Evolutionary conservation across 345 rosid genomes (phyloP).

Genomic region (Citrus glauca): DNA sequence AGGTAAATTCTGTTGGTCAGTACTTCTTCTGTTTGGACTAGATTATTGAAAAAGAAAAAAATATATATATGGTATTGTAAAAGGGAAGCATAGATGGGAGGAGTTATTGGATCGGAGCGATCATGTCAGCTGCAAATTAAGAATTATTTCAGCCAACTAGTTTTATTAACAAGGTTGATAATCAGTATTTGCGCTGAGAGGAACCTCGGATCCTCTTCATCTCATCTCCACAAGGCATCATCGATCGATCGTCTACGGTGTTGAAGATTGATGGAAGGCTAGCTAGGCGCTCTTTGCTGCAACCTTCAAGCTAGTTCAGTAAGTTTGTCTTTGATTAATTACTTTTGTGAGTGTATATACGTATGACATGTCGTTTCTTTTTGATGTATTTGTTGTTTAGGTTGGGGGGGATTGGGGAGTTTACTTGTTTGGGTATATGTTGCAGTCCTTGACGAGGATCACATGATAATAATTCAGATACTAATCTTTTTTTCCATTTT

Average conservation of each 20-base stretch:
- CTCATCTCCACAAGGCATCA: conserved; percentile 36
- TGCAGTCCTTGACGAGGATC: conserved; percentile 22
- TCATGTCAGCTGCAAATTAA: conserved; percentile 64
- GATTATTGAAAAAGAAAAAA: conserved; percentile 3
- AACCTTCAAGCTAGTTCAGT: conserved; percentile 26
- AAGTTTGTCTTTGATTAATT: conserved; percentile 22
- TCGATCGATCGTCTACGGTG: conserved; percentile 27
- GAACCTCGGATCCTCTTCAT: conserved; percentile 95
- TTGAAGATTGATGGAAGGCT: conserved; percentile 24
- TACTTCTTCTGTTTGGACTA: conserved; percentile 14
- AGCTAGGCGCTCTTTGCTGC: conserved; percentile 21
- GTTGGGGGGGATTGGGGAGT: conserved; percentile 18
- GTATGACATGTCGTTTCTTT: conserved; percentile 21
- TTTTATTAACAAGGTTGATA: conserved; percentile 43
- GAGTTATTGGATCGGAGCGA: conserved; percentile 82
- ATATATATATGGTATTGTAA: neutral
- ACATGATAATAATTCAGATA: conserved; percentile 4
- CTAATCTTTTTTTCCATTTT: conserved; percentile 18
- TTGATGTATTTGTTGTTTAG: conserved; percentile 19
- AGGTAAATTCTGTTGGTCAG: conserved; percentile 9
- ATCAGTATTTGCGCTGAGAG: conserved; percentile 58
- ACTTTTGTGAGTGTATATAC: conserved; percentile 29
- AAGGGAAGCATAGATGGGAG: conserved; percentile 39
- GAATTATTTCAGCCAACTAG: conserved; percentile 32
- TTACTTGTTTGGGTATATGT: conserved; percentile 17